phyloP scores from a whole-genome alignment of 108 stramenopile species.

The Chaetoceros tenuissimus region DNA sequence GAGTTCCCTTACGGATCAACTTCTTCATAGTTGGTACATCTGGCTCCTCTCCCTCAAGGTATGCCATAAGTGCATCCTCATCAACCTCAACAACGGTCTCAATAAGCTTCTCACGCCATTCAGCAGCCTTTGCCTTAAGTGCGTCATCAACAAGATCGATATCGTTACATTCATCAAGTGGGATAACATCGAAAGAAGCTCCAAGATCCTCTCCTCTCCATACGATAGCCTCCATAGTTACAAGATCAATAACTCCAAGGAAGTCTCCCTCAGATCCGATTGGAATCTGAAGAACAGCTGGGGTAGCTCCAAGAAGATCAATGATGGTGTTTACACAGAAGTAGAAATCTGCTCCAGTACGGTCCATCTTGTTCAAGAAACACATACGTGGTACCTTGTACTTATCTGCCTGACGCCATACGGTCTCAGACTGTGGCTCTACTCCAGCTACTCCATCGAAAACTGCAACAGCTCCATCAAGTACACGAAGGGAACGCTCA shows the following conservation, averaged over 20 bases:
- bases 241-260: constrained; percentile 92
- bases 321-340: constrained; percentile 92
- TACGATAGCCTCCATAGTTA: constrained; percentile 93
- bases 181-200: constrained; percentile 86
- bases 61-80: constrained; percentile 86
- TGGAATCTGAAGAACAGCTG: constrained; percentile 91
- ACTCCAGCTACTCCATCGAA: constrained; percentile 99
- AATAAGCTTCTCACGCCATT: constrained; percentile 79
- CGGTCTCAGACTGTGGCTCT: constrained; percentile 98
- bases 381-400: constrained; percentile 98
- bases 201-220: constrained; percentile 97
- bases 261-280: constrained; percentile 91
- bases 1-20: constrained; percentile 89
- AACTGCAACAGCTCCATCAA: constrained; percentile 98
- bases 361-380: constrained; percentile 99
- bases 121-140: constrained; percentile 70
- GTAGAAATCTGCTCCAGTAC: constrained; percentile 96
- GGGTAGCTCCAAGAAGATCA: constrained; percentile 86
- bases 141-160: constrained; percentile 83
- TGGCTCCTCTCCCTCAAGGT: constrained; percentile 79
- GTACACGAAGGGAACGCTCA: constrained; percentile 94
- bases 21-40: constrained; percentile 71
- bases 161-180: constrained; percentile 79
- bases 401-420: constrained; percentile 97
- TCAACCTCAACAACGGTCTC: constrained; percentile 87